phyloP scores from a whole-genome alignment of 768 basidiomycete genomes.

The Hygrocybe punicea region DNA sequence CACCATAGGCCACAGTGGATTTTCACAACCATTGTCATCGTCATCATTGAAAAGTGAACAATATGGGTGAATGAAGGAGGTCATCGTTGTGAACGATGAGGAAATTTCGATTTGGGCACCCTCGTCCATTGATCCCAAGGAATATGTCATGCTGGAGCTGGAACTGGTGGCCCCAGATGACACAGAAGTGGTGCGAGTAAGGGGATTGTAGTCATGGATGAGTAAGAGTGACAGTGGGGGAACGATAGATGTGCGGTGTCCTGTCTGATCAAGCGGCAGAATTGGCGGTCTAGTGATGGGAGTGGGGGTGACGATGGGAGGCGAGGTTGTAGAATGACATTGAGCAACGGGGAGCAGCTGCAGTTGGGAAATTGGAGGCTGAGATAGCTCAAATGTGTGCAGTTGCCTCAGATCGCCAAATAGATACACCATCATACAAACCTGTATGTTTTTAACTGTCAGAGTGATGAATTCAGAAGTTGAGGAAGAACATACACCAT shows the following conservation, averaged over 20 bases:
- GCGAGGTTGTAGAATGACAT: constrained; percentile 16
- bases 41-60: constrained; percentile 26
- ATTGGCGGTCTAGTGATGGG: constrained; percentile 12
- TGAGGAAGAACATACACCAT: constrained; percentile 46
- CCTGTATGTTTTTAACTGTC: neutral
- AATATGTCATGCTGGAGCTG: constrained; percentile 16
- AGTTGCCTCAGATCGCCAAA: constrained; percentile 79
- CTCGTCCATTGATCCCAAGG: constrained; percentile 24
- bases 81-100: constrained; percentile 37
- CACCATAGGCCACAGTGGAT: constrained; percentile 66
- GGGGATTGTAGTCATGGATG: constrained; percentile 16
- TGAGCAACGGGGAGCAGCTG: constrained; percentile 28
- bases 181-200: constrained; percentile 18
- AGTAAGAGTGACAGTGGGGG: constrained; percentile 33
- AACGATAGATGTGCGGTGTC: constrained; percentile 20
- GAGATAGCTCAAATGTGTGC: constrained; percentile 71
- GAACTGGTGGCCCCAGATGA: constrained; percentile 21
- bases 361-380: constrained; percentile 60
- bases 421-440: constrained; percentile 70
- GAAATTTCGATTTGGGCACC: constrained; percentile 25
- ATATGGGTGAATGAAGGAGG: constrained; percentile 50
- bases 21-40: constrained; percentile 29
- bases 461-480: neutral
- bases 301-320: constrained; percentile 19
- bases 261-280: constrained; percentile 13